phyloP scores from a whole-genome alignment of 2,329 filamentous ascomycete genomes.

The Alternaria infectoria region DNA sequence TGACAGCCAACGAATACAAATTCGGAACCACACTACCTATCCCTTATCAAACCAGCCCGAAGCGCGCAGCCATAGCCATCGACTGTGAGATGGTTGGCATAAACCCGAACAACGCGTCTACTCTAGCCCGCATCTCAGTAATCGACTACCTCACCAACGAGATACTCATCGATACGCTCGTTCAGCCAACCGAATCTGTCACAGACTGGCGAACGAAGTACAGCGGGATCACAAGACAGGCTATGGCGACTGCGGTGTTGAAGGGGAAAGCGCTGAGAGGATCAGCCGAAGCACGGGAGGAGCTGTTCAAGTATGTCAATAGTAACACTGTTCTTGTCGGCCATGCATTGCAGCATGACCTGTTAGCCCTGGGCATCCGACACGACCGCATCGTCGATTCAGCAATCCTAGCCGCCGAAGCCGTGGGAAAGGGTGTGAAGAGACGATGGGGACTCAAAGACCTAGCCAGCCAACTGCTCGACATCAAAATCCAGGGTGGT shows the following conservation, averaged over 20 bases:
- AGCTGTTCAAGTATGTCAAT: neutral
- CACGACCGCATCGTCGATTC: neutral
- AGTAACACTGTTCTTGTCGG: neutral
- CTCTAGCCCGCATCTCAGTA: neutral
- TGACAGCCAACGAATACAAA: neutral
- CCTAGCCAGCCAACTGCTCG: neutral
- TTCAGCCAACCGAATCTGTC: neutral
- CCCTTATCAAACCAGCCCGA: neutral
- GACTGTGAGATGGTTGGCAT: neutral
- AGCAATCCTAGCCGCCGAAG: neutral
- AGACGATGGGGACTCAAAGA: neutral
- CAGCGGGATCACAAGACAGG: neutral
- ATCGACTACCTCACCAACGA: neutral
- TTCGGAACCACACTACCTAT: no score
- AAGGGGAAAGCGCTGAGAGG: neutral
- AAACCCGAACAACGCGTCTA: neutral
- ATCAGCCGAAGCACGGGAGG: neutral
- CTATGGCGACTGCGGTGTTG: neutral
- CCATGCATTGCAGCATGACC: neutral
- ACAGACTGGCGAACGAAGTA: neutral
- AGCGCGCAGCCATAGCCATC: neutral
- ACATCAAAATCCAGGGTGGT: neutral
- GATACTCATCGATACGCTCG: neutral
- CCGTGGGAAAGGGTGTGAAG: neutral
- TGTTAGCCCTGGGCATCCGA: neutral